Evolutionary conservation across 208 protist species (phyloP), one percentile per base, ranked within the genome.

Genomic region (Acanthamoeba healyi): DNA sequence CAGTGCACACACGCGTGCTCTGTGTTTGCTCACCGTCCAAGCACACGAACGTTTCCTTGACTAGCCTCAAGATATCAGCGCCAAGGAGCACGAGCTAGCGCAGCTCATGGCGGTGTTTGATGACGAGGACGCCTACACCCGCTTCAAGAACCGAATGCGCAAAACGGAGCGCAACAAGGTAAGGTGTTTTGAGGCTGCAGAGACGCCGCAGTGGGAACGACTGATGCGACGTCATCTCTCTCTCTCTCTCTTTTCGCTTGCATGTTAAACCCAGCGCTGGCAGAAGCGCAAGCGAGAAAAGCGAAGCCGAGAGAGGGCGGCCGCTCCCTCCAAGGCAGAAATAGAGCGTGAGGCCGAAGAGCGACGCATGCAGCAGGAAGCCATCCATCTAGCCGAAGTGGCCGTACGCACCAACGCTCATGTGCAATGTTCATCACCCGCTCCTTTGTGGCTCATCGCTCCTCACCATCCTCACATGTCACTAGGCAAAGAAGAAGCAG

Each of bases 71-170:
- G 77, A 86, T 44, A 51, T 86, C 2, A 58, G 44, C 46, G 44
- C 46, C n/a, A 51, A 86, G 22, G 77, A 86, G 44, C 26, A 14
- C 77, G 29, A 0, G 24, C 29, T 86, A n/a, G 44, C 38, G 3
- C 44, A 86, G 77, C 77, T 86, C 22, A 86, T 86, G 77, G n/a
- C 44, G 6, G 46, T 86, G 26, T 86, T 86, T 26, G 77, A 86
- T 6, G 77, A 86, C 77, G 77, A 86, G 32, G 77, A 58, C 9
- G 77, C 38, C 77, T 86, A 86, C 44, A 58, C 42, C 22, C 14
- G 19, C 15, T 86, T 86, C 77, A 86, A 86, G 44, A 86, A 86
- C 29, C 77, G 77, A 38, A 58, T 58, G 44, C 40, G 36, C 40
- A 86, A 86, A 58, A 58, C 77, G 9, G 10, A 86, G 44, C 77